Percentiles rank a stretch among this genome's conserved stretches.
These are phyloP conservation scores for Pestalotiopsis sp. DNA, from an alignment of 2,329 filamentous ascomycete genomes.

Conservation along the genomic window DNA sequence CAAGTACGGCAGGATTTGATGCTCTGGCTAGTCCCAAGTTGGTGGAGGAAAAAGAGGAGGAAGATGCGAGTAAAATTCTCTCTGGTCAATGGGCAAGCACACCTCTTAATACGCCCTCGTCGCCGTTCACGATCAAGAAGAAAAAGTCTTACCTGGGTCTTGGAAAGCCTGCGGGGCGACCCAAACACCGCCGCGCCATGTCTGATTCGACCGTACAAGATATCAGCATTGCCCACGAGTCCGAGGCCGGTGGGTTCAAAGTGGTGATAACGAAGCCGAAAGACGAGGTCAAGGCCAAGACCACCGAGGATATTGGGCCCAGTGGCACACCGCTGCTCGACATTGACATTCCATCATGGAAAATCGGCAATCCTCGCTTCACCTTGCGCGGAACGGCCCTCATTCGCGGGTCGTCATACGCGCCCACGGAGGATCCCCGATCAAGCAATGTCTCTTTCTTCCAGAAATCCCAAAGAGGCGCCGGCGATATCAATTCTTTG, in stretches of 20 bases:
- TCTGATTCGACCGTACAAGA: slow-evolving; percentile 80
- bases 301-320: slow-evolving; percentile 55
- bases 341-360: slow-evolving; percentile 80
- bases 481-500: slow-evolving; percentile 28
- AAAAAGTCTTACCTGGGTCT: neutral
- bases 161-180: slow-evolving; percentile 28
- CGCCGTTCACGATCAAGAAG: slow-evolving; percentile 20
- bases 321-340: slow-evolving; percentile 59
- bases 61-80: slow-evolving; percentile 30
- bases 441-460: slow-evolving; percentile 59
- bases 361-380: slow-evolving; percentile 79
- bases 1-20: slow-evolving; percentile 58
- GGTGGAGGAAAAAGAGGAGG: slow-evolving; percentile 20
- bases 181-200: slow-evolving; percentile 60
- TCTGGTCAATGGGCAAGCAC: slow-evolving; percentile 45
- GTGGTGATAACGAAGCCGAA: slow-evolving; percentile 76
- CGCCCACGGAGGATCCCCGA: slow-evolving; percentile 70
- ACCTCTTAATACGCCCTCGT: slow-evolving; percentile 26
- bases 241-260: slow-evolving; percentile 70
- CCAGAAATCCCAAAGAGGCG: slow-evolving; percentile 35
- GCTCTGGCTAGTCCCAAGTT: slow-evolving; percentile 33
- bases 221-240: slow-evolving; percentile 48
- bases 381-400: slow-evolving; percentile 74
- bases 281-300: slow-evolving; percentile 60
- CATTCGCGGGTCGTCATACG: slow-evolving; percentile 78